Evolutionary conservation across 495 filamentous ascomycete genomes (phyloP), one percentile per base, ranked within the genome.

Genomic region (Penicillium parvum): DNA sequence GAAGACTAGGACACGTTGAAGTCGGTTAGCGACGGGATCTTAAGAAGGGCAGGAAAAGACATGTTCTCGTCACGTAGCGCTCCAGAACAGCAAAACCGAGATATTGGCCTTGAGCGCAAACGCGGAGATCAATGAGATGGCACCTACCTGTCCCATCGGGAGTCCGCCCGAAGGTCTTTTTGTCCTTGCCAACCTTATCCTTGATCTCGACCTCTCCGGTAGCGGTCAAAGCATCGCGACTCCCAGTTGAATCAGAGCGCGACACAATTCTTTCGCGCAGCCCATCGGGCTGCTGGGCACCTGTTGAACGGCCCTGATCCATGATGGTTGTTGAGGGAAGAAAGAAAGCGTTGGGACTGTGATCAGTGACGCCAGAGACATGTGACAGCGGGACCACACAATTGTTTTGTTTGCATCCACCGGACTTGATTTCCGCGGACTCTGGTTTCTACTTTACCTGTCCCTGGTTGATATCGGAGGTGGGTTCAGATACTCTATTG

Each of bases 91-190:
- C 6, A 27, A 27, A 11, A 27, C 11, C 23, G 11, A 27, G n/a
- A 27, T 27, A 6, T 27, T 27, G 6, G 23, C 23, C 14, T 12
- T 17, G 32, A 15, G 8, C 16, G 10, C 26, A 16, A 36, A 19
- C 9, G 16, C 21, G 23, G 18, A 40, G 19, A 39, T 12, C 7
- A 15, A 29, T 3, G 28, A 30, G 5, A 27, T 9, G 8, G n/a
- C 2, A 67, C 86, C 61, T 77, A 96, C 91, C 78, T 57, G 73
- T 89, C 58, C 92, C 92, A 73, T 86, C 86, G 20, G 86, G 88
- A 7, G 92, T 98, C 53, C 89, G 82, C 12, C 92, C 92, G 76
- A 85, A 95, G 3, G 90, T 94, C 70, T 84, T 88, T 58, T 77
- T 77, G 23, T 75, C 60, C 53, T 78, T 81, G 28, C 75, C 57